Evolutionary conservation across 2,329 filamentous ascomycete genomes (phyloP).

Genomic region (Mariannaea elegans): DNA sequence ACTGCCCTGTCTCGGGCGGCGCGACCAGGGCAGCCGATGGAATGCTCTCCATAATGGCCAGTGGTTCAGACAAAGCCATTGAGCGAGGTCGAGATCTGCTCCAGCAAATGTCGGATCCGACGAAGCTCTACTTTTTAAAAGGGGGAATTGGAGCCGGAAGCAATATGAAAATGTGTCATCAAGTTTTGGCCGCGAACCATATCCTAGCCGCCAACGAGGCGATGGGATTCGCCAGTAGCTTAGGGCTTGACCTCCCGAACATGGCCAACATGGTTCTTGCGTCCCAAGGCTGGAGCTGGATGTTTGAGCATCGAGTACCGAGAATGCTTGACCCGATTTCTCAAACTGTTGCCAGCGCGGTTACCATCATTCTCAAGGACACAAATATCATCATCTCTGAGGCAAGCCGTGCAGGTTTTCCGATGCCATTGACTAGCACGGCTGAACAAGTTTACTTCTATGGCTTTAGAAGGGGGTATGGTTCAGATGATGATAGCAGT

Average conservation of each 20-base stretch:
- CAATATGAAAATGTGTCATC: slow-evolving; percentile 75
- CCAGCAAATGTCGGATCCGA: slow-evolving; percentile 67
- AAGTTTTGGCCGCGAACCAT: slow-evolving; percentile 70
- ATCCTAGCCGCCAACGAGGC: slow-evolving; percentile 69
- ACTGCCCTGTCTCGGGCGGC: slow-evolving; percentile 42
- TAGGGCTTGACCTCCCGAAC: slow-evolving; percentile 58
- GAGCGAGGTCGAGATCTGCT: slow-evolving; percentile 66
- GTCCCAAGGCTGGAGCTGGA: slow-evolving; percentile 65
- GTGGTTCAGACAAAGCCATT: slow-evolving; percentile 65
- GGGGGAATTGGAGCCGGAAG: slow-evolving; percentile 70
- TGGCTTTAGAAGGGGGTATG: slow-evolving; percentile 63
- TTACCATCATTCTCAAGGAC: slow-evolving; percentile 69
- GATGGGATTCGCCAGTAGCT: slow-evolving; percentile 64
- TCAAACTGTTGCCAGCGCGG: slow-evolving; percentile 65
- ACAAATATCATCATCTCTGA: slow-evolving; percentile 15
- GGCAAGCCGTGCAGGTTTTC: slow-evolving; percentile 60
- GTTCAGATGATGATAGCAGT: slow-evolving; percentile 11
- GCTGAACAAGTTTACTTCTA: slow-evolving; percentile 73
- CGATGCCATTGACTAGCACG: slow-evolving; percentile 66
- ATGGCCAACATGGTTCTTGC: slow-evolving; percentile 54
- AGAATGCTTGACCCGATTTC: slow-evolving; percentile 62
- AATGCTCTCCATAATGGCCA: slow-evolving; percentile 77
- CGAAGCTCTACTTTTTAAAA: slow-evolving; percentile 69
- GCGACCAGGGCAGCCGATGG: slow-evolving; percentile 61
- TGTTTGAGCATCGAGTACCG: slow-evolving; percentile 67